Evolutionary conservation across 805 yeast species (phyloP).

Genomic region (Starmerella apis): DNA sequence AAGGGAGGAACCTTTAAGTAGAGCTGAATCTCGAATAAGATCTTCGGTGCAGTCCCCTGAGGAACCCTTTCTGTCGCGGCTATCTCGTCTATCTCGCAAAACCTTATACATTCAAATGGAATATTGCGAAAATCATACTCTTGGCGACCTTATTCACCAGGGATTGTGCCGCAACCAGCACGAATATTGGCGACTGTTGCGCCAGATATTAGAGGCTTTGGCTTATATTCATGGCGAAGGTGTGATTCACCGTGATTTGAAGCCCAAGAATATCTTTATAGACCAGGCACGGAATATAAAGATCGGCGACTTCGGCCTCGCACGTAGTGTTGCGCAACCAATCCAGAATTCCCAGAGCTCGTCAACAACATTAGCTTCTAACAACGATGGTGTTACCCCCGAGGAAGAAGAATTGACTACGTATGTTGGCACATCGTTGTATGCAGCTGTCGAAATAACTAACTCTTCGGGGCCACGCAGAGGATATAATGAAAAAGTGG

Average conservation of each 20-base stretch:
- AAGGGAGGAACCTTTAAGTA: not conserved
- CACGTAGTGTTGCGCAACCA: constrained; percentile 46
- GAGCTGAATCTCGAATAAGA: not conserved
- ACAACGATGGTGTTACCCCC: constrained; percentile 3
- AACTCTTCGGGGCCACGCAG: constrained; percentile 26
- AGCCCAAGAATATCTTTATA: constrained; percentile 91
- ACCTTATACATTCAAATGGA: constrained; percentile 96
- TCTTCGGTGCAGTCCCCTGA: not conserved
- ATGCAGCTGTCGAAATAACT: constrained; percentile 82
- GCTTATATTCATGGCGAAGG: constrained; percentile 88
- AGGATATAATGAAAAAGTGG: constrained; percentile 85
- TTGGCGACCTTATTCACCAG: constrained; percentile 69
- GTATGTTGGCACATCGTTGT: constrained; percentile 86
- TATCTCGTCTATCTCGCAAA: constrained; percentile 31
- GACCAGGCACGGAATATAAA: constrained; percentile 82
- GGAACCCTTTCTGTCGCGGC: not conserved
- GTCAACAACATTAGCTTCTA: not conserved
- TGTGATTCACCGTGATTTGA: constrained; percentile 87
- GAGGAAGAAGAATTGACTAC: constrained; percentile 70
- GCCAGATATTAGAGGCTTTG: constrained; percentile 82
- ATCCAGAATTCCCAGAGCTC: constrained; percentile 11
- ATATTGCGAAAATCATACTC: constrained; percentile 89
- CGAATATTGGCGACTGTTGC: constrained; percentile 81
- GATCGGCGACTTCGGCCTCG: constrained; percentile 95
- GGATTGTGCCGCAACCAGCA: constrained; percentile 59